These are phyloP conservation scores for Fusarium dimerum DNA, from an alignment of 2,329 filamentous ascomycete species.

Conservation along the genomic window DNA sequence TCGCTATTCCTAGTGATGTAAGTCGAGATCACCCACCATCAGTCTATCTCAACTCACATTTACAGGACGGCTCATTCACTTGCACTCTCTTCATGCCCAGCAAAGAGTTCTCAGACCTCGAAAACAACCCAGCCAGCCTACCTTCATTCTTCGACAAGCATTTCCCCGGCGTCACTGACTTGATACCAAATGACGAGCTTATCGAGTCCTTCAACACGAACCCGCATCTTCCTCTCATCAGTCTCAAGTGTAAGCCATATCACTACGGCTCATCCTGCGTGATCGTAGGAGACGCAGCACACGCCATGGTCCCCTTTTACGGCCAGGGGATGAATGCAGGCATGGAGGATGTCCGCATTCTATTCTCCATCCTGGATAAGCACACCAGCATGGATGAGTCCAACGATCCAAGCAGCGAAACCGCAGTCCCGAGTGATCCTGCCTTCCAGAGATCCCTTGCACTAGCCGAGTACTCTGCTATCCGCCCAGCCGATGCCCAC, in stretches of 20 bases:
- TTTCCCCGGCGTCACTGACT: conserved; percentile 81
- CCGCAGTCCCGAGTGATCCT: conserved; percentile 44
- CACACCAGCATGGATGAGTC: conserved; percentile 51
- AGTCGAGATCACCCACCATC: conserved; percentile 20
- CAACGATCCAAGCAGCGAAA: conserved; percentile 40
- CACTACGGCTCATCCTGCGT: conserved; percentile 77
- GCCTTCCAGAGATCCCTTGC: conserved; percentile 62
- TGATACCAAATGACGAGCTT: conserved; percentile 69
- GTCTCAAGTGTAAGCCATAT: conserved; percentile 88
- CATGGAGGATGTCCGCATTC: conserved; percentile 86
- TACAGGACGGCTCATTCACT: conserved; percentile 83
- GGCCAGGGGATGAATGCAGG: conserved; percentile 98
- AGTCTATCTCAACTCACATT: neutral
- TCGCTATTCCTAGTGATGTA: conserved; percentile 79
- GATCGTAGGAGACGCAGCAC: conserved; percentile 89
- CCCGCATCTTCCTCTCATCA: conserved; percentile 90
- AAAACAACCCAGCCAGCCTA: conserved; percentile 60
- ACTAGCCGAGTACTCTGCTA: conserved; percentile 71
- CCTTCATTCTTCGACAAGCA: conserved; percentile 76
- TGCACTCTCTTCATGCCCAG: conserved; percentile 90
- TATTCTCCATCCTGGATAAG: conserved; percentile 80
- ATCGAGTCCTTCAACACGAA: conserved; percentile 75
- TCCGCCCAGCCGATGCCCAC: conserved; percentile 76
- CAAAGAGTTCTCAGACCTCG: conserved; percentile 66
- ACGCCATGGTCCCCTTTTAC: conserved; percentile 98